phyloP scores from a whole-genome alignment of 2,329 filamentous ascomycete species.

The Colletotrichum nymphaeae region DNA sequence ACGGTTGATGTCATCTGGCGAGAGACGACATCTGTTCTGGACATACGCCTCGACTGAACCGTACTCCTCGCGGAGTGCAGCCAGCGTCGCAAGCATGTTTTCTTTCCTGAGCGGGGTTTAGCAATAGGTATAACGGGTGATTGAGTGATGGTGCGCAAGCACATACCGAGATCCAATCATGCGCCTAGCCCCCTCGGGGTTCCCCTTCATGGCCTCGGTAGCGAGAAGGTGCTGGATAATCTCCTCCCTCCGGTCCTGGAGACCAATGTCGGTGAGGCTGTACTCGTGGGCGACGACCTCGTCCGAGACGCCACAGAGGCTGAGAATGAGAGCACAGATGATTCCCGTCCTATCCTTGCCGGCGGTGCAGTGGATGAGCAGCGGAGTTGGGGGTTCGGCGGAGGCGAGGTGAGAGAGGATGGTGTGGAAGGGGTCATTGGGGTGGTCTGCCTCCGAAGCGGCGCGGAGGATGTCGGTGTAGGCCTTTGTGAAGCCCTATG shows the following conservation, averaged over 20 bases:
- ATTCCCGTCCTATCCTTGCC: constrained; percentile 84
- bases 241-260: constrained; percentile 63
- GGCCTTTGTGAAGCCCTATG: constrained; percentile 69
- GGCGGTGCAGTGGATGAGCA: constrained; percentile 79
- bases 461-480: constrained; percentile 71
- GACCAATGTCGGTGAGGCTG: constrained; percentile 71
- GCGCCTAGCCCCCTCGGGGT: constrained; percentile 55
- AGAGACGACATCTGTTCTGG: constrained; percentile 66
- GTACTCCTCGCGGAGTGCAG: constrained; percentile 68
- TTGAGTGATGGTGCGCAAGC: neutral
- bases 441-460: constrained; percentile 50
- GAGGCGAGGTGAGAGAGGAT: constrained; percentile 67
- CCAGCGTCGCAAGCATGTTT: constrained; percentile 60
- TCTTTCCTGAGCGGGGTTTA: constrained; percentile 50
- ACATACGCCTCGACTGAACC: constrained; percentile 75
- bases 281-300: constrained; percentile 75
- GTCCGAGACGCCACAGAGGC: constrained; percentile 71
- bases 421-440: constrained; percentile 55
- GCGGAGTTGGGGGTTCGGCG: constrained; percentile 52
- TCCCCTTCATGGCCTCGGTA: constrained; percentile 60
- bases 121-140: neutral
- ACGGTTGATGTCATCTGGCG: constrained; percentile 62
- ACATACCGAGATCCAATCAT: constrained; percentile 58
- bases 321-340: constrained; percentile 73
- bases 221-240: constrained; percentile 63